Percentiles rank a stretch among this genome's conserved stretches.
Conservation (phyloP, 805 yeast species). For the Yarrowia porcina region DNA sequence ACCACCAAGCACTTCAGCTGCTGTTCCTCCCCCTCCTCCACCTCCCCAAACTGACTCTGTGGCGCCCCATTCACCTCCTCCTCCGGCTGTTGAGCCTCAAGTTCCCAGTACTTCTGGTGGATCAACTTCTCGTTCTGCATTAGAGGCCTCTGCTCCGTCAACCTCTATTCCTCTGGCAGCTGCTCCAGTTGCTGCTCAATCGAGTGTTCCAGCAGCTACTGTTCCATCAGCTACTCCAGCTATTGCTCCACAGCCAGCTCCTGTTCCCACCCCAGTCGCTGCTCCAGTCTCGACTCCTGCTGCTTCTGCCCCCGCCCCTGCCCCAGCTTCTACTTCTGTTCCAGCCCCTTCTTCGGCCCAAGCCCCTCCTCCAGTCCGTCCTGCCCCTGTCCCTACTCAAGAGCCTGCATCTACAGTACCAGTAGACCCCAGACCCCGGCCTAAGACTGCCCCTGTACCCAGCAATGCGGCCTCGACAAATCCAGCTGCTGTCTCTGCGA, state of each 20-base stretch:
- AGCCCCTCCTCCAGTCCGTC: not conserved
- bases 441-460: not conserved
- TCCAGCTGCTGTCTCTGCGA: not conserved
- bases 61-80: no score
- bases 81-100: no score
- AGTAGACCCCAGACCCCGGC: not conserved
- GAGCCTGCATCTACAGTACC: not conserved
- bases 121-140: no score
- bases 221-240: not conserved
- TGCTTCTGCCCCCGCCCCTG: no score
- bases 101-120: no score
- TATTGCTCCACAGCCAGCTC: not conserved
- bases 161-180: no score
- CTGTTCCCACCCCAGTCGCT: not conserved
- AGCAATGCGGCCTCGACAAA: not conserved
- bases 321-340: not conserved
- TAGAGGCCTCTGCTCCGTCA: no score
- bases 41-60: no score
- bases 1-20: no score
- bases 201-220: not conserved
- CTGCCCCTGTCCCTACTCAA: not conserved
- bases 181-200: no score
- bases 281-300: no score
- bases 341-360: not conserved
- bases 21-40: no score